These are phyloP conservation scores for Canna indica DNA, from an alignment of 176 grass and related monocot species.

Conservation along the genomic window DNA sequence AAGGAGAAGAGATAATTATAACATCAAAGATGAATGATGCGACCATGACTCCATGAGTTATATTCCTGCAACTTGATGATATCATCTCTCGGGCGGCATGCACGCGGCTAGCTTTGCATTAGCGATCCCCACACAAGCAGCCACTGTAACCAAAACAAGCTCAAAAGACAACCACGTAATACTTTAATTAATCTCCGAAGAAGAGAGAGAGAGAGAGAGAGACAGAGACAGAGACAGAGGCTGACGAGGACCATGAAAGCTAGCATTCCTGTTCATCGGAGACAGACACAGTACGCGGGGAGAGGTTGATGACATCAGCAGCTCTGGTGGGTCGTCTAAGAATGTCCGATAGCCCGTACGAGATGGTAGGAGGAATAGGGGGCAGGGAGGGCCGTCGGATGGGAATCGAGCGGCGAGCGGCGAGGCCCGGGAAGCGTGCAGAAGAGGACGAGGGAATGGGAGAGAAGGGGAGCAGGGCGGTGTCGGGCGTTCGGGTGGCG, in stretches of 20 bases:
- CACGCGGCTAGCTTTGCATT: too few relatives aligned
- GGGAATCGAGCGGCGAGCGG: not conserved
- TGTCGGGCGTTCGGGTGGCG: too few relatives aligned
- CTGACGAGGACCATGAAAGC: not conserved
- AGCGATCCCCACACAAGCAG: not conserved
- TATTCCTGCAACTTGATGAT: too few relatives aligned
- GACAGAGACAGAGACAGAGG: not conserved
- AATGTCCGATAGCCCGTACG: not conserved
- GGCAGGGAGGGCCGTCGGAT: not conserved
- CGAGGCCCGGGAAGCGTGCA: not conserved
- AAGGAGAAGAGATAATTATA: too few relatives aligned
- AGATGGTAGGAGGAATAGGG: not conserved
- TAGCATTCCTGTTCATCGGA: not conserved
- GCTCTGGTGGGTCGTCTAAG: not conserved
- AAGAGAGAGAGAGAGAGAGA: not conserved
- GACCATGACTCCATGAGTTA: too few relatives aligned
- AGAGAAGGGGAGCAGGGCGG: not conserved
- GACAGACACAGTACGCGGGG: not conserved
- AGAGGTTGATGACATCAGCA: not conserved
- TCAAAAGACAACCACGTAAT: not conserved
- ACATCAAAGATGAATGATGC: too few relatives aligned
- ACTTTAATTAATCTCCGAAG: not conserved
- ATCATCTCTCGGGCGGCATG: too few relatives aligned
- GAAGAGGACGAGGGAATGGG: not conserved
- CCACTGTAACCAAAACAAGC: not conserved